phyloP scores from a whole-genome alignment of 2,329 filamentous ascomycete species.

The Hypoxylon sp. region DNA sequence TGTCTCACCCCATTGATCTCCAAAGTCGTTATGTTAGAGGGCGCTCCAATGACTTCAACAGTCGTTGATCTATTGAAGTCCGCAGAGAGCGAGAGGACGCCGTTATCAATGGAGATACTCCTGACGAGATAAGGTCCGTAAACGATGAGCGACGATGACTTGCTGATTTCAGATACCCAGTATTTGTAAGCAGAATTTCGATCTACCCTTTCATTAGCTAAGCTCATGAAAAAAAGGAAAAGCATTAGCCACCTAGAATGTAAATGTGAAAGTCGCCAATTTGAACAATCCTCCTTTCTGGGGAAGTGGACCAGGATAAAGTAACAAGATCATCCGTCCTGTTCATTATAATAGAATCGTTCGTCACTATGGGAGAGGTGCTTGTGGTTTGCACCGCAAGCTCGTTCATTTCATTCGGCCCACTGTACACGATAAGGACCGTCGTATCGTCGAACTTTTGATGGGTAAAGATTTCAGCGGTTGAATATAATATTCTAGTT shows the following conservation, averaged over 20 bases:
- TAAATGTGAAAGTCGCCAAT: slow-evolving; percentile 40
- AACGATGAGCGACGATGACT: slow-evolving; percentile 63
- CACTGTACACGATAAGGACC: slow-evolving; percentile 73
- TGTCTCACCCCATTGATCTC: slow-evolving; percentile 70
- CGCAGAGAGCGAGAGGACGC: slow-evolving; percentile 72
- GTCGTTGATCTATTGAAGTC: slow-evolving; percentile 79
- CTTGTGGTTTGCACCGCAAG: slow-evolving; percentile 58
- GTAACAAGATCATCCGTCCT: slow-evolving; percentile 51
- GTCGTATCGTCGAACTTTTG: slow-evolving; percentile 64
- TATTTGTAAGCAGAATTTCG: slow-evolving; percentile 77
- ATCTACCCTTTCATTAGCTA: slow-evolving; percentile 25
- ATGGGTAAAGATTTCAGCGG: slow-evolving; percentile 78
- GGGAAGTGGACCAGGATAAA: slow-evolving; percentile 35
- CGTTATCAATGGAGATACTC: slow-evolving; percentile 68
- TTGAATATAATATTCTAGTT: slow-evolving; percentile 73
- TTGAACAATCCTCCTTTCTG: slow-evolving; percentile 33
- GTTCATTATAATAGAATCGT: slow-evolving; percentile 32
- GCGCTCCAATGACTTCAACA: slow-evolving; percentile 77
- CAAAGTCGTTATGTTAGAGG: slow-evolving; percentile 63
- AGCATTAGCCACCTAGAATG: slow-evolving; percentile 30
- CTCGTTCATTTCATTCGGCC: slow-evolving; percentile 74
- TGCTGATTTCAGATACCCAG: slow-evolving; percentile 67
- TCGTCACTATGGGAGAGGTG: slow-evolving; percentile 3
- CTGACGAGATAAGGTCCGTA: slow-evolving; percentile 76
- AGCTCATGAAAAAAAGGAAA: not conserved